These are phyloP conservation scores for Coemansia sp. DNA, from an alignment of 192 early-diverging fungal genomes.

Conservation along the genomic window DNA sequence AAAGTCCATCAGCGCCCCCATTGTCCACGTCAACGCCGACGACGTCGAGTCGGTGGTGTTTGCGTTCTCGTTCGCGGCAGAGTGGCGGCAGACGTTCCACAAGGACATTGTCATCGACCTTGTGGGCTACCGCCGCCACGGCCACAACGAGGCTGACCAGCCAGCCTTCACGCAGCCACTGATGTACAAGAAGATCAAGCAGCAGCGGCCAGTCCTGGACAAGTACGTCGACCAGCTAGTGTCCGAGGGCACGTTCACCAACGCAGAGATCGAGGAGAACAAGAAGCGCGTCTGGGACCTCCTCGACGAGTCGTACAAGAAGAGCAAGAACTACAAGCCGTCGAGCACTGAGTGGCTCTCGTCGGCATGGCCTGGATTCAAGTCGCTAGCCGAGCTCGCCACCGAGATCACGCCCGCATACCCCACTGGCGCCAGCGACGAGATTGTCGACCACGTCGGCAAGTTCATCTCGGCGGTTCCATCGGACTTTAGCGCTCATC, in stretches of 20 bases:
- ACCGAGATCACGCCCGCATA: conserved; percentile 67
- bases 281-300: conserved; percentile 90
- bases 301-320: conserved; percentile 88
- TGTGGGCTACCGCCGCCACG: conserved; percentile 96
- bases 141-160: conserved; percentile 99
- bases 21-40: conserved; percentile 98
- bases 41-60: conserved; percentile 96
- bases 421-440: conserved; percentile 68
- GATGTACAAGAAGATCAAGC: conserved; percentile 91
- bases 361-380: conserved; percentile 86
- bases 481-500: conserved; percentile 79
- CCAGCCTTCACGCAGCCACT: conserved; percentile 97
- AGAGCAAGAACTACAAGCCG: conserved; percentile 87
- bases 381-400: conserved; percentile 72
- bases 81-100: conserved; percentile 95
- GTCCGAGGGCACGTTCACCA: conserved; percentile 78
- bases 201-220: conserved; percentile 79
- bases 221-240: conserved; percentile 85
- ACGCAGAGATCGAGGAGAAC: conserved; percentile 79
- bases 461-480: conserved; percentile 78
- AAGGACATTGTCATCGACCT: conserved; percentile 96
- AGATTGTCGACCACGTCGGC: conserved; percentile 80
- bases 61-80: conserved; percentile 90
- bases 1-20: conserved; percentile 94
- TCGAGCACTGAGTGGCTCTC: conserved; percentile 93